Conservation (phyloP, 257 asterid genomes). For the Pogostemon cablin region DNA sequence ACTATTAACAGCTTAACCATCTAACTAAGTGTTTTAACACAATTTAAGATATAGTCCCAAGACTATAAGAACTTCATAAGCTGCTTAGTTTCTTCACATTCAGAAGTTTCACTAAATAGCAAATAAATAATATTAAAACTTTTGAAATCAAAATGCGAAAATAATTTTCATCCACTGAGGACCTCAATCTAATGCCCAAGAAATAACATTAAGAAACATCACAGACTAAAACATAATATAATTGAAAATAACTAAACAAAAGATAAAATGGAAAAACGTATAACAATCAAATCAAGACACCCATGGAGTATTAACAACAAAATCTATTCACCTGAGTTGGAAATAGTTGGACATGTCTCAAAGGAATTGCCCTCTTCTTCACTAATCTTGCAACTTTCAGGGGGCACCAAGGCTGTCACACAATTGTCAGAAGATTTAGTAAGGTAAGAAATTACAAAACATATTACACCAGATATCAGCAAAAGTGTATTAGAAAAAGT, state of each 20-base stretch:
- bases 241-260: no score
- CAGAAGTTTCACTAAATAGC: no score
- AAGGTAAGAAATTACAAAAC: constrained; percentile 22
- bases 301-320: no score
- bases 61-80: constrained; percentile 22
- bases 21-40: constrained; percentile 28
- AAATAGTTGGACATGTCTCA: constrained; percentile 34
- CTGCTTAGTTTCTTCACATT: constrained; percentile 47
- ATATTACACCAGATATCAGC: constrained; percentile 18
- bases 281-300: no score
- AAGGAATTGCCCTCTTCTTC: constrained; percentile 35
- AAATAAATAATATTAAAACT: no score
- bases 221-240: no score
- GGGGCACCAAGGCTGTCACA: constrained; percentile 32
- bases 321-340: constrained; percentile 25
- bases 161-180: no score
- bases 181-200: no score
- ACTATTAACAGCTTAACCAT: constrained; percentile 11
- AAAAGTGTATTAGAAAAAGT: constrained; percentile 1
- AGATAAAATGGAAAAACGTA: no score
- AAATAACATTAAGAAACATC: no score
- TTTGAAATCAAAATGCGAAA: no score
- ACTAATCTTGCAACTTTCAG: constrained; percentile 35
- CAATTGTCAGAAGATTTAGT: constrained; percentile 29
- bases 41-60: constrained; percentile 26